These are phyloP conservation scores for Mimosa bimucronata DNA, from an alignment of 306 rosid genomes.

Conservation along the genomic window DNA sequence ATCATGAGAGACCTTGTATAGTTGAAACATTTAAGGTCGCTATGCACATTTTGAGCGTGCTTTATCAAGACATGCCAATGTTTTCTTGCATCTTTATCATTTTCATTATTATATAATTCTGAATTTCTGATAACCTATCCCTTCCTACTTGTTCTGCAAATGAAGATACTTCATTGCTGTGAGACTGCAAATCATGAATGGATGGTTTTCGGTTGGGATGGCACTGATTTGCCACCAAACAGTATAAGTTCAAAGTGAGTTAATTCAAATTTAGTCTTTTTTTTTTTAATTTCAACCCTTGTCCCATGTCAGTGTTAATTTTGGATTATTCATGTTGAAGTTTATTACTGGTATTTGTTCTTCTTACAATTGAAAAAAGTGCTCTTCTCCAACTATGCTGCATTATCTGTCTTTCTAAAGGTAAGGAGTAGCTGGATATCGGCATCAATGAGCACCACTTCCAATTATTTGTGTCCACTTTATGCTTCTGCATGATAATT, in stretches of 20 bases:
- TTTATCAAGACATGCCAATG: neutral
- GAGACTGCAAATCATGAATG: slow-evolving; percentile 47
- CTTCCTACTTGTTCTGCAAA: slow-evolving; percentile 29
- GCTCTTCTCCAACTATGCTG: slow-evolving; percentile 16
- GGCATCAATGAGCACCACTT: slow-evolving; percentile 4
- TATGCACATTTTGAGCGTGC: slow-evolving; percentile 10
- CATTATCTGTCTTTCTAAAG: slow-evolving; percentile 5
- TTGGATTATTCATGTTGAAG: neutral
- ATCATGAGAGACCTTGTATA: slow-evolving; percentile 6
- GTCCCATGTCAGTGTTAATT: neutral
- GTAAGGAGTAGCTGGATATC: neutral
- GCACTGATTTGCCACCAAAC: slow-evolving; percentile 67
- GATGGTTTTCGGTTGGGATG: slow-evolving; percentile 77
- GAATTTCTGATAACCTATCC: slow-evolving; percentile 29
- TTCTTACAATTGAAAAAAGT: slow-evolving; percentile 11
- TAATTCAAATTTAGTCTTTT: slow-evolving; percentile 28
- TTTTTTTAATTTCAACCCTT: neutral
- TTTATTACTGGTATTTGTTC: neutral
- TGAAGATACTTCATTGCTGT: slow-evolving; percentile 59
- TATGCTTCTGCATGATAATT: neutral
- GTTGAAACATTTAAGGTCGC: neutral
- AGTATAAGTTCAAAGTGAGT: slow-evolving; percentile 55
- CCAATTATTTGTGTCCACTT: neutral
- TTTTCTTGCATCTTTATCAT: slow-evolving; percentile 2
- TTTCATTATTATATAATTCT: slow-evolving; percentile 20